A percentile compares a stretch with the other conserved stretches of the same genome.
Evolutionary conservation across 257 asterid species (phyloP).

Genomic region (Euphrasia confusa): DNA sequence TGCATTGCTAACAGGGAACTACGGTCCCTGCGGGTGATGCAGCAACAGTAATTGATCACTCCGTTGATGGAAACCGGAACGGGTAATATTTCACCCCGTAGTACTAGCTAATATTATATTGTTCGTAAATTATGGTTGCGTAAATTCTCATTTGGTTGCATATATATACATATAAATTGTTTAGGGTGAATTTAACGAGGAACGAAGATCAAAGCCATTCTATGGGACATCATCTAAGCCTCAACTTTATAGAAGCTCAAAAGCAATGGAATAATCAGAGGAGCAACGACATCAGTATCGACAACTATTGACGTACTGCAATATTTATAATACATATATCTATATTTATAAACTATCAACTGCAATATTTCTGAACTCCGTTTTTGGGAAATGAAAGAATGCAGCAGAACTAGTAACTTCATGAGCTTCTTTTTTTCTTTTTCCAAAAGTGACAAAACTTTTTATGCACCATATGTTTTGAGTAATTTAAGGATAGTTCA

Average conservation of each 20-base stretch:
- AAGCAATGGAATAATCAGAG: conserved; percentile 22
- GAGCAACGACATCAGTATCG: not conserved
- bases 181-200: conserved; percentile 29
- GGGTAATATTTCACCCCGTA: conserved; percentile 19
- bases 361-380: not conserved
- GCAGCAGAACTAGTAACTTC: not conserved
- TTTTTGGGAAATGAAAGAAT: not conserved
- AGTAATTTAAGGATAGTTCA: not conserved
- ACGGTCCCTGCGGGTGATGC: conserved; percentile 24
- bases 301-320: conserved; percentile 11
- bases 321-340: too few relatives aligned
- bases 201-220: conserved; percentile 20
- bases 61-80: conserved; percentile 14
- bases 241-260: conserved; percentile 32
- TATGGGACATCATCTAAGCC: conserved; percentile 31
- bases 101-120: not conserved
- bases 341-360: not conserved
- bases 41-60: conserved; percentile 17
- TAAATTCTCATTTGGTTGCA: not conserved
- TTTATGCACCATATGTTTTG: not conserved
- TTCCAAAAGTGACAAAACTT: not conserved
- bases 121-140: not conserved
- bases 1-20: conserved; percentile 22
- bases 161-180: not conserved
- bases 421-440: not conserved